Conservation (phyloP, 2,329 filamentous ascomycete genomes). For the Phymatotrichopsis omnivora region DNA sequence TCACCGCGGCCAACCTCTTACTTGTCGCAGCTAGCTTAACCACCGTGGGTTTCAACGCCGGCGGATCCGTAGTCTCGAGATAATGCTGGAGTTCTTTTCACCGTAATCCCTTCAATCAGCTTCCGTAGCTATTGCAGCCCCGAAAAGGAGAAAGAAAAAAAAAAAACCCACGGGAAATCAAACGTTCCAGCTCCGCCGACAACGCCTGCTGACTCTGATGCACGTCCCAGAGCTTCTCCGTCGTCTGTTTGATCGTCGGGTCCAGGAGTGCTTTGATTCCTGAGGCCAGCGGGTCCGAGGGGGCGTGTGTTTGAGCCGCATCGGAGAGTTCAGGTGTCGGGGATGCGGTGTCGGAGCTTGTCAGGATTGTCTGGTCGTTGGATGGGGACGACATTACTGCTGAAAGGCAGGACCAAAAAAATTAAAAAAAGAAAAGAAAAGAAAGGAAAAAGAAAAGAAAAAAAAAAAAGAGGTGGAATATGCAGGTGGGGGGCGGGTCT, state of each 20-base stretch:
- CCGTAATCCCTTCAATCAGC: neutral
- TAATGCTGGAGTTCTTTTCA: conserved; percentile 28
- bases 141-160: no score
- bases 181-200: conserved; percentile 28
- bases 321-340: conserved; percentile 22
- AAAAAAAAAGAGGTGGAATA: no score
- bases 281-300: conserved; percentile 27
- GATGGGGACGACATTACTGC: conserved; percentile 18
- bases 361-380: conserved; percentile 8
- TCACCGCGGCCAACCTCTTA: conserved; percentile 29
- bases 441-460: no score
- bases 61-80: conserved; percentile 31
- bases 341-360: conserved; percentile 8
- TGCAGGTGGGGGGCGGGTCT: no score
- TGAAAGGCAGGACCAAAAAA: no score
- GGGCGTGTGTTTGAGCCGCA: conserved; percentile 16
- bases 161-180: conserved; percentile 28
- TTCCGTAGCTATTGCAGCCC: no score
- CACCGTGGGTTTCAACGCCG: conserved; percentile 29
- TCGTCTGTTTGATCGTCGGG: conserved; percentile 30
- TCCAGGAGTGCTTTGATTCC: conserved; percentile 30
- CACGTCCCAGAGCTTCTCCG: conserved; percentile 29
- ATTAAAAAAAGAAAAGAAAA: no score
- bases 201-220: conserved; percentile 30
- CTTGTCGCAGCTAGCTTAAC: conserved; percentile 29